Evolutionary conservation across 228 moss, liverwort and hornwort genomes (phyloP).

Genomic region (Sphagnum magellanicum): DNA sequence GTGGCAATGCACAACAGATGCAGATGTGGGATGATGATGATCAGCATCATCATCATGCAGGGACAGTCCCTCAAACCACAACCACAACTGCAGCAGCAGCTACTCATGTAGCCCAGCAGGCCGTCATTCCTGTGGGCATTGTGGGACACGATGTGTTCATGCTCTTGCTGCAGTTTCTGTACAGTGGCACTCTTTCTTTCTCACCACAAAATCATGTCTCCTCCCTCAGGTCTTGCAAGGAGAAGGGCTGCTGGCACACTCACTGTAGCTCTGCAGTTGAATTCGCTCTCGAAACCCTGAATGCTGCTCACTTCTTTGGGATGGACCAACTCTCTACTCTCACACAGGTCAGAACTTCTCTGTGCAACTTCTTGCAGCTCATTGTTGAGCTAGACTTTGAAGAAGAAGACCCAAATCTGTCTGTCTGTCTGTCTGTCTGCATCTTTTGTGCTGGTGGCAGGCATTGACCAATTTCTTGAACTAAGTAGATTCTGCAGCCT

Average conservation of each 20-base stretch:
- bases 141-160: constrained; percentile 68
- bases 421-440: too few species aligned
- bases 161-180: constrained; percentile 52
- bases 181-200: constrained; percentile 44
- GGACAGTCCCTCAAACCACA: constrained; percentile 18
- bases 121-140: constrained; percentile 55
- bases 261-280: constrained; percentile 56
- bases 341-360: constrained; percentile 33
- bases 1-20: constrained; percentile 36
- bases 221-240: constrained; percentile 37
- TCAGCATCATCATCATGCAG: constrained; percentile 6
- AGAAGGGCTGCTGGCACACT: constrained; percentile 50
- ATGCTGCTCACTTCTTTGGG: constrained; percentile 61
- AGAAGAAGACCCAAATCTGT: too few species aligned
- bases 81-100: background rate
- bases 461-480: too few species aligned
- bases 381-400: too few species aligned
- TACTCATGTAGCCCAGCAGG: constrained; percentile 1
- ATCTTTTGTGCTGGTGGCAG: too few species aligned
- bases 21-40: background rate
- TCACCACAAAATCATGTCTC: constrained; percentile 18
- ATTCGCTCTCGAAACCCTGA: constrained; percentile 55
- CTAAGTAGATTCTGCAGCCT: too few species aligned
- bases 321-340: constrained; percentile 53
- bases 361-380: too few species aligned